Percentiles rank a stretch among this genome's conserved stretches.
These are phyloP conservation scores for Diplodia intermedia DNA, from an alignment of 2,329 filamentous ascomycete genomes.

Conservation along the genomic window DNA sequence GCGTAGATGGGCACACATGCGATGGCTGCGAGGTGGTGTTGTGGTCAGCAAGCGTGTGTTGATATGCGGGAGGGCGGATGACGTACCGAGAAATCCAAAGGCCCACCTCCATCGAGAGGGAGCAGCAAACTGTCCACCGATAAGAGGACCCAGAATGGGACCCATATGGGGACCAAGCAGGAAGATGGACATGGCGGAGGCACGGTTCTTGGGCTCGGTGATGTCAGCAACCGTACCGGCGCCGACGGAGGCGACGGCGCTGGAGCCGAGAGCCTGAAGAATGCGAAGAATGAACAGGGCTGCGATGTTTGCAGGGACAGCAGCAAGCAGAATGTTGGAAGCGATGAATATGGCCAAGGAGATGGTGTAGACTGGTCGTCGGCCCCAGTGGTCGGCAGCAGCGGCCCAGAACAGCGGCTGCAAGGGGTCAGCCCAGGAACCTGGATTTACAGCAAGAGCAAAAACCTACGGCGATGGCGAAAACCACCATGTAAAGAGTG, in stretches of 20 bases:
- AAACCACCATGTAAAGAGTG: slow-evolving; percentile 55
- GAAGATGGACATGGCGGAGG: slow-evolving; percentile 52
- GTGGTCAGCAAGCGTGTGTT: not conserved
- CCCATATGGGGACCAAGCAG: slow-evolving; percentile 55
- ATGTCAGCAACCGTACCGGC: slow-evolving; percentile 55
- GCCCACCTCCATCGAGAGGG: slow-evolving; percentile 53
- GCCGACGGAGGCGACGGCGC: slow-evolving; percentile 53
- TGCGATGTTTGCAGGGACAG: slow-evolving; percentile 49
- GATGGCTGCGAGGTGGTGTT: slow-evolving; percentile 31
- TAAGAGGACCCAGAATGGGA: slow-evolving; percentile 53
- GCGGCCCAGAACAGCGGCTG: slow-evolving; percentile 52
- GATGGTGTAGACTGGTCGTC: slow-evolving; percentile 52
- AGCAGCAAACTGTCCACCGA: slow-evolving; percentile 52
- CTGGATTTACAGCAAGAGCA: too few species aligned
- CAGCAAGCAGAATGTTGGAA: slow-evolving; percentile 51
- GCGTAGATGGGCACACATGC: slow-evolving; percentile 41
- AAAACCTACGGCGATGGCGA: slow-evolving; percentile 45
- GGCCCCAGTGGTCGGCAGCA: slow-evolving; percentile 50
- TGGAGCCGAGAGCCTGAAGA: slow-evolving; percentile 54
- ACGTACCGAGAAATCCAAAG: slow-evolving; percentile 49
- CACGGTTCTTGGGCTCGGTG: slow-evolving; percentile 50
- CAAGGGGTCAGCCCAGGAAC: slow-evolving; percentile 30
- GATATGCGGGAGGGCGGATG: not conserved
- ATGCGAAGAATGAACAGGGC: slow-evolving; percentile 51
- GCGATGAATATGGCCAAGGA: slow-evolving; percentile 51